Base-by-base conservation (phyloP, 1,284 basidiomycete species). In the Cutaneotrichosporon dermatis region DNA sequence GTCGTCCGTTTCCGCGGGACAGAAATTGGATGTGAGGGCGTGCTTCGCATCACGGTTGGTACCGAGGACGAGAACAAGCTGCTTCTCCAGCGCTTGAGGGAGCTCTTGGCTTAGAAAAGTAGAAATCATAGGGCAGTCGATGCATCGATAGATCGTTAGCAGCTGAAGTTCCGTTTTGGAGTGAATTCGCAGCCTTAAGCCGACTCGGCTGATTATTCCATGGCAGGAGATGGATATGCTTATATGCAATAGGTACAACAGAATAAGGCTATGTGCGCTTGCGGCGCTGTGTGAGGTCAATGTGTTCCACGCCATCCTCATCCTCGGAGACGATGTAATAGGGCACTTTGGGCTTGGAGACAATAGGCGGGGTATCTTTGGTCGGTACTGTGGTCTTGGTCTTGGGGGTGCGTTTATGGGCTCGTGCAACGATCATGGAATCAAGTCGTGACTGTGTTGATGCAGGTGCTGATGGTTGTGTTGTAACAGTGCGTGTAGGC, bases 1-100 rank as follows among this genome's bases (percentile, higher is more conserved):
- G 96, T 99, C 4, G 91, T 99, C 13, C 81, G 96, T 51, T 98
- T 87, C 79, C 82, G 96, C 57, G 92, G 93, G 0, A 81, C 83
- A 35, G 96, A 99, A 77, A 73, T 83, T 6, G 95, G 96, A 0
- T 99, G 96, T 67, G 81, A 82, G 49, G 96, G 87, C 0, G 96
- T 92, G 73, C 70, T 99, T 76, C 80, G 96, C 56, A 88, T 99
- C 34, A 98, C 95, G 1, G 83, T 99, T 7, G 96, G 96, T 0
- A 92, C 87, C 6, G 83, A 84, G 64, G 84, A 85, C 57, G 96
- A 99, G 80, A 92, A 90, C 67, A 74, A 67, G 61, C 75, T 78
- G n/a, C 76, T 87, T n/a, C 54, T 80, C 37, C 64, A 73, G 55
- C 66, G 71, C 62, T 62, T 81, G 57, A 57, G 59, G 50, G 63